These are phyloP conservation scores for Cinnamomum chago DNA, from an alignment of 164 flowering plant species.

Conservation along the genomic window DNA sequence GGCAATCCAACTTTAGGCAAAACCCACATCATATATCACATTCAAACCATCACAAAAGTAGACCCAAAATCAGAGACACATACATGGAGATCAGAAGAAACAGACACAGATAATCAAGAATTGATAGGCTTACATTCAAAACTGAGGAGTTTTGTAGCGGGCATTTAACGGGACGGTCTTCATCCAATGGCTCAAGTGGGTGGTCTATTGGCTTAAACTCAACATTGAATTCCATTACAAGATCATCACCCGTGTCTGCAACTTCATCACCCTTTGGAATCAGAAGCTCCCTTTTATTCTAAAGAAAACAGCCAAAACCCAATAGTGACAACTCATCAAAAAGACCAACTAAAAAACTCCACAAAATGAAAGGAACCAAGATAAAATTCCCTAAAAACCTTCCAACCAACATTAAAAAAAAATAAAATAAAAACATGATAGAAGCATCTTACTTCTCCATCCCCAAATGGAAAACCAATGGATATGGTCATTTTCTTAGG, in stretches of 20 bases:
- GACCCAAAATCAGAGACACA: too few relatives aligned
- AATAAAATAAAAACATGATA: background rate
- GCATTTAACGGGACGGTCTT: conserved; percentile 48
- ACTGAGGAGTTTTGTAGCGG: conserved; percentile 51
- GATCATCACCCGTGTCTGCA: background rate
- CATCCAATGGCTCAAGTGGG: conserved; percentile 22
- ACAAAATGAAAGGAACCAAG: background rate
- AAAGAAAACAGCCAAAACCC: background rate
- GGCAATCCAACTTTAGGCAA: too few relatives aligned
- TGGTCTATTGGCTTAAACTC: conserved; percentile 34
- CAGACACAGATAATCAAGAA: background rate
- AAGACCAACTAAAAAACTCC: background rate
- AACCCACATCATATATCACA: too few relatives aligned
- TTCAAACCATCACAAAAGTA: too few relatives aligned
- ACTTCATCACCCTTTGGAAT: conserved; percentile 12
- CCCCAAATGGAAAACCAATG: conserved; percentile 37
- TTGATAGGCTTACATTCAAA: conserved; percentile 26
- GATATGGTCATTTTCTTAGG: conserved; percentile 12
- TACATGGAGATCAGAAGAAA: background rate
- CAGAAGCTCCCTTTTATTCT: conserved; percentile 22
- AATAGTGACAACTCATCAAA: background rate
- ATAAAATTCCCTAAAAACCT: background rate
- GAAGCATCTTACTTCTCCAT: conserved; percentile 25
- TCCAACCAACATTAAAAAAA: background rate
- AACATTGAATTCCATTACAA: conserved; percentile 18